Evolutionary conservation across 2,329 filamentous ascomycete genomes (phyloP).

Genomic region (Balansia obtecta): DNA sequence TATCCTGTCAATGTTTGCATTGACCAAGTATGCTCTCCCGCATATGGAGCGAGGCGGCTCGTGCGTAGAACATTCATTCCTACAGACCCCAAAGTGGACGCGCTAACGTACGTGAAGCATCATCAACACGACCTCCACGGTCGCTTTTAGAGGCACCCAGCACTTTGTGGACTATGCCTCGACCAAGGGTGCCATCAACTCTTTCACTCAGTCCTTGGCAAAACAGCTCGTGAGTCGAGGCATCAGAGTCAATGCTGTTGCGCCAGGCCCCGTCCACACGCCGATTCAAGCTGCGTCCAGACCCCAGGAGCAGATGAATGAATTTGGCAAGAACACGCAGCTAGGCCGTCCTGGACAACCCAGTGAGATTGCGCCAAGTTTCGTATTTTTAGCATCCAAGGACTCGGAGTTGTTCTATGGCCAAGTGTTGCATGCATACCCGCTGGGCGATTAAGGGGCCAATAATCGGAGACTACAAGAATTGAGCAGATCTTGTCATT

Average conservation of each 20-base stretch:
- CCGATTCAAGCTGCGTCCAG: constrained; percentile 30
- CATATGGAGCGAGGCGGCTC: constrained; percentile 39
- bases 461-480: neutral
- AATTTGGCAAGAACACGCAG: constrained; percentile 25
- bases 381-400: constrained; percentile 25
- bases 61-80: constrained; percentile 15
- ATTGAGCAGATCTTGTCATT: neutral
- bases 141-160: constrained; percentile 39
- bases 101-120: constrained; percentile 25
- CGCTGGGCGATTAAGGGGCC: constrained; percentile 21
- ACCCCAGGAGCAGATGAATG: constrained; percentile 31
- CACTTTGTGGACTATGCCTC: constrained; percentile 41
- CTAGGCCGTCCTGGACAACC: constrained; percentile 29
- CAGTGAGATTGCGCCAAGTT: constrained; percentile 14
- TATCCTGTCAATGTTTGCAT: constrained; percentile 45
- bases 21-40: constrained; percentile 42
- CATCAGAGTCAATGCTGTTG: constrained; percentile 40
- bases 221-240: constrained; percentile 41
- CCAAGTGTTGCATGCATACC: constrained; percentile 27
- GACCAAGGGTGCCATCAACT: constrained; percentile 45
- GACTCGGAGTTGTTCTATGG: constrained; percentile 27
- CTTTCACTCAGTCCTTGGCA: constrained; percentile 40
- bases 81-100: neutral
- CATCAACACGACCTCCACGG: constrained; percentile 42
- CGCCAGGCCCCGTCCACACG: constrained; percentile 30